Conservation (phyloP, 805 yeast genomes). For the Teunomyces kruisii region DNA sequence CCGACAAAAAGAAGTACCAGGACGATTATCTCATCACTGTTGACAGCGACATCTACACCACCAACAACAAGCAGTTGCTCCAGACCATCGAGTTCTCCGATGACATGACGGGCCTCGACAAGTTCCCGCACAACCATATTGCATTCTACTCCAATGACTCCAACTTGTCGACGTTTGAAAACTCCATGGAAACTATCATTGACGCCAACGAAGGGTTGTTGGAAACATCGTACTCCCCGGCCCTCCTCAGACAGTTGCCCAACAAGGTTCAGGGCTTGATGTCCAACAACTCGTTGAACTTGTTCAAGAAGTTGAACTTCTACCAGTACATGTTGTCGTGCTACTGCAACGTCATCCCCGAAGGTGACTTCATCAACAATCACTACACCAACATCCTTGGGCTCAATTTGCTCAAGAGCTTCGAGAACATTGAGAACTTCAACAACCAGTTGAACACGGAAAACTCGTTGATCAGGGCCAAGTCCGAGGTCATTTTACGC, state of each 20-base stretch:
- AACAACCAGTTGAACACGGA: slow-evolving; percentile 24
- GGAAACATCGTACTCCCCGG: slow-evolving; percentile 19
- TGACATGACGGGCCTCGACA: slow-evolving; percentile 15
- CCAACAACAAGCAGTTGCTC: slow-evolving; percentile 17
- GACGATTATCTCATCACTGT: slow-evolving; percentile 35
- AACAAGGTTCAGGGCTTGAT: slow-evolving; percentile 35
- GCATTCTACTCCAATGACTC: slow-evolving; percentile 38
- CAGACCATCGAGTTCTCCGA: slow-evolving; percentile 10
- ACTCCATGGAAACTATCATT: slow-evolving; percentile 26
- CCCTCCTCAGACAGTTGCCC: slow-evolving; percentile 30
- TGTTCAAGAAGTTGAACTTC: slow-evolving; percentile 32
- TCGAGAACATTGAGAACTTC: slow-evolving; percentile 32
- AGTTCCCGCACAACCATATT: slow-evolving; percentile 36
- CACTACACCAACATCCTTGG: slow-evolving; percentile 37
- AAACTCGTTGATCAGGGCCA: slow-evolving; percentile 10
- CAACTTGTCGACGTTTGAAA: slow-evolving; percentile 34
- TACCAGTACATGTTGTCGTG: slow-evolving; percentile 42
- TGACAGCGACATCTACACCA: slow-evolving; percentile 33
- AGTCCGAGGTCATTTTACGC: slow-evolving; percentile 23
- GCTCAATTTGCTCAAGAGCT: slow-evolving; percentile 37
- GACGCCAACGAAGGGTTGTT: slow-evolving; percentile 22
- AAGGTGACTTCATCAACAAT: slow-evolving; percentile 26
- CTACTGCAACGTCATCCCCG: slow-evolving; percentile 36
- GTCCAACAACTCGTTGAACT: slow-evolving; percentile 27
- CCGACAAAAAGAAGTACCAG: slow-evolving; percentile 14